Percentiles rank a stretch among this genome's conserved stretches.
These are phyloP conservation scores for Xylaria sp. DNA, from an alignment of 2,329 filamentous ascomycete species.

Conservation along the genomic window DNA sequence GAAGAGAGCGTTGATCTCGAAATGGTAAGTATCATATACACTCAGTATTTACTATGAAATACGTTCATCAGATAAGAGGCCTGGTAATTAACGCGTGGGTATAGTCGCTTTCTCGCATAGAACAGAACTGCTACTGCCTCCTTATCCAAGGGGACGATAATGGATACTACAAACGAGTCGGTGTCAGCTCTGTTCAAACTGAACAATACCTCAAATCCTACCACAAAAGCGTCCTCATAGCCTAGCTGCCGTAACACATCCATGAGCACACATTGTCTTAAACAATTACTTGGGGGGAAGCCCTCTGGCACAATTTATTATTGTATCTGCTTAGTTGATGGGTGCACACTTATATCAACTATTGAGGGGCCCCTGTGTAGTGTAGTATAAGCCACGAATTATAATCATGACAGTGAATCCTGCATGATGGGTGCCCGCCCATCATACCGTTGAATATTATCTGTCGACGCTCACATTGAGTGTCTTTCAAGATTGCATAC, in stretches of 20 bases:
- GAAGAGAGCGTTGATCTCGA: not conserved
- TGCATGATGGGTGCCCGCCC: too few species aligned
- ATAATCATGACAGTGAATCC: too few species aligned
- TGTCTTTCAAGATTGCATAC: too few species aligned
- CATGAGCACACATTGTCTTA: too few species aligned
- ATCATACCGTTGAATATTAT: too few species aligned
- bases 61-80: not conserved
- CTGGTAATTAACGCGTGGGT: not conserved
- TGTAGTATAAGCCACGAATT: too few species aligned
- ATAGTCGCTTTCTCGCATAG: not conserved
- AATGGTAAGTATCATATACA: conserved; percentile 4
- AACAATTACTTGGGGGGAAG: too few species aligned
- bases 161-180: conserved; percentile 17
- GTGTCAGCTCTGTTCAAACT: conserved; percentile 6
- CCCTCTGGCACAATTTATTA: not conserved
- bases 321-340: not conserved
- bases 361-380: too few species aligned
- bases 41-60: not conserved
- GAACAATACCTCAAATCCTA: conserved; percentile 1
- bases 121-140: not conserved
- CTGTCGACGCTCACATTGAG: too few species aligned
- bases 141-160: not conserved
- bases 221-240: conserved; percentile 3
- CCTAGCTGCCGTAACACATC: not conserved
- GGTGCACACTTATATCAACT: not conserved